Conservation (phyloP, 352 stramenopile species). For the Pythium sukuiense region DNA sequence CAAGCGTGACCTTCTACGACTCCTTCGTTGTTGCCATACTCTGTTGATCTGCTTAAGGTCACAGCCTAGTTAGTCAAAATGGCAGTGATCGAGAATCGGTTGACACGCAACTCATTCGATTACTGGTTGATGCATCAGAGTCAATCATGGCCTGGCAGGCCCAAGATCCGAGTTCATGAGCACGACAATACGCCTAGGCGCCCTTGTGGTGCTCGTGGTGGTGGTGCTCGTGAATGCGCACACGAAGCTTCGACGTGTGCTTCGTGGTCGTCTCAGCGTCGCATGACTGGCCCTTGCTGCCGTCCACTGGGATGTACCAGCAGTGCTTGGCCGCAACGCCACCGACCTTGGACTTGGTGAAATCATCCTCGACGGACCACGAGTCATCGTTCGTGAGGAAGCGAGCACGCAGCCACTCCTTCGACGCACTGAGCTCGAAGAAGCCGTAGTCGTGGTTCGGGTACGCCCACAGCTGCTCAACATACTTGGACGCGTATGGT, state of each 20-base stretch:
- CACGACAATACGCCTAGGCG: not conserved
- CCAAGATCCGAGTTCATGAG: too few species aligned
- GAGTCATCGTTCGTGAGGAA: slow-evolving; percentile 70
- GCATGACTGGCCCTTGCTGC: slow-evolving; percentile 33
- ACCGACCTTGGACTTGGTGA: slow-evolving; percentile 45
- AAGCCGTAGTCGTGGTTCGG: slow-evolving; percentile 70
- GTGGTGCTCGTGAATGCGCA: slow-evolving; percentile 11
- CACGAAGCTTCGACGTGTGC: not conserved
- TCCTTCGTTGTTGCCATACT: not conserved
- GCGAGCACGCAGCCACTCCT: slow-evolving; percentile 57
- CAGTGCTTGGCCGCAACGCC: slow-evolving; percentile 69
- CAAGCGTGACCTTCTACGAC: not conserved
- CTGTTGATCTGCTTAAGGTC: too few species aligned
- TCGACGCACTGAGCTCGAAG: slow-evolving; percentile 59
- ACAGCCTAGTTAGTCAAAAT: too few species aligned
- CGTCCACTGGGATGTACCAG: slow-evolving; percentile 65
- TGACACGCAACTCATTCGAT: slow-evolving; percentile 1
- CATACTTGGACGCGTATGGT: slow-evolving; percentile 50
- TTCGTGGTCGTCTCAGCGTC: slow-evolving; percentile 13
- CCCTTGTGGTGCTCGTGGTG: slow-evolving; percentile 16
- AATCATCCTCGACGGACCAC: slow-evolving; percentile 55
- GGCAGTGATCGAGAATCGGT: too few species aligned
- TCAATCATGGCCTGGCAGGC: not conserved
- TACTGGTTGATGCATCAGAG: not conserved
- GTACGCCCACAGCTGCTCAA: slow-evolving; percentile 68